Base-by-base conservation (phyloP, 495 filamentous ascomycete species). In the Cercophora samala region DNA sequence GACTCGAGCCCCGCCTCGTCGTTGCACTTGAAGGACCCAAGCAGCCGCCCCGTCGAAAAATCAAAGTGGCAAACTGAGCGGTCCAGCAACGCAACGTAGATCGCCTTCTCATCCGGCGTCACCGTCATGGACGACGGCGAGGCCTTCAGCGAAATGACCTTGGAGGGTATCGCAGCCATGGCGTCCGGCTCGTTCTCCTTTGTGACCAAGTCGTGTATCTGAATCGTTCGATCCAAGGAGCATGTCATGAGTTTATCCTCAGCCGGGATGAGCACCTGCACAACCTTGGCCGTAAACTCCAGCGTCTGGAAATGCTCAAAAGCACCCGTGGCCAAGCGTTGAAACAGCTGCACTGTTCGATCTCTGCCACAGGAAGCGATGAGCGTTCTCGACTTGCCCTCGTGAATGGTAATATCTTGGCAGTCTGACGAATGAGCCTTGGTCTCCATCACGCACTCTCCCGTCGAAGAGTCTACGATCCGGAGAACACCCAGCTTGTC, bases 371-470 rank as follows among this genome's bases (percentile, higher is more conserved):
- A 91, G 23, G 87, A 92, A 22, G 90, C 92, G 56, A 98, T 81
- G 60, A 97, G 76, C 13, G 82, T 75, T 54, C 78, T 80, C 2
- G 80, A 76, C 18, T 83, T 75, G 56, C 80, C 82, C 65, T 89
- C 84, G 66, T 83, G 83, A 37, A 93, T 80, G 8, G 87, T 86
- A 61, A 98, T 90, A 70, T 91, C 91, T 37, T 91, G 91, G 66
- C 97, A 91, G 69, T 98, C 93, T 13, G 87, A 87, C 11, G 88
- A 85, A 77, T 99, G 95, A 22, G 93, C 96, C 71, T 94, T 94
- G 55, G 89, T 86, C 73, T 88, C 85, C 63, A 86, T 82, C 5
- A 85, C 69, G 60, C 84, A 88, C 32, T 77, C 69, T 75, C 85
- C 82, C 54, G 72, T 85, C 60, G 70, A 75, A 62, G 70, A 80